Evolutionary conservation across 805 yeast genomes (phyloP).

Genomic region (Ogataea henricii): DNA sequence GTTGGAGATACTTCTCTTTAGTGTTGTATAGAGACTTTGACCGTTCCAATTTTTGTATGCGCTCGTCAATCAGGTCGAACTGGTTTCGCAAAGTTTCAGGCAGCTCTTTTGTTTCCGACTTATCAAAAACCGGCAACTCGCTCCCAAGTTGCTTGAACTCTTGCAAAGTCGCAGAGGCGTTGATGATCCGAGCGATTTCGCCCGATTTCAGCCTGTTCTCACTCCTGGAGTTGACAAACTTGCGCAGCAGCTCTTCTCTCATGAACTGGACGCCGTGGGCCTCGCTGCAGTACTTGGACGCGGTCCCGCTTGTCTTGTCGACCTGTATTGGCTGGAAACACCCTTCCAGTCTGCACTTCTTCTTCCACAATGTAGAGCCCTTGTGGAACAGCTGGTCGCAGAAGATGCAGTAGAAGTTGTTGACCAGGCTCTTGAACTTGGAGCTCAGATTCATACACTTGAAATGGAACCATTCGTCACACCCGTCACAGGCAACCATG

Average conservation of each 20-base stretch:
- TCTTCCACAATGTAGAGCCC: conserved; percentile 68
- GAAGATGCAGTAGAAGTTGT: conserved; percentile 69
- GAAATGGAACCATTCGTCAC: conserved; percentile 95
- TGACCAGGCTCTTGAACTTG: conserved; percentile 55
- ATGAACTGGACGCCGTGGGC: conserved; percentile 65
- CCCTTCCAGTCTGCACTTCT: conserved; percentile 62
- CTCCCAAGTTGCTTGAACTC: conserved; percentile 37
- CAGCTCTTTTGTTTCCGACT: conserved; percentile 9
- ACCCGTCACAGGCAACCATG: conserved; percentile 94
- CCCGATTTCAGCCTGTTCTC: conserved; percentile 12
- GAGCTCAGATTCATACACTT: conserved; percentile 64
- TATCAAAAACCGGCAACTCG: conserved; percentile 44
- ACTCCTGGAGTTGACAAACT: conserved; percentile 15
- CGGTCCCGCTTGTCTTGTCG: conserved; percentile 26
- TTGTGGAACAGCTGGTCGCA: conserved; percentile 53
- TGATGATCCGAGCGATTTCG: conserved; percentile 21
- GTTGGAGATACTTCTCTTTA: conserved; percentile 29
- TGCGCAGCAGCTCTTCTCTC: conserved; percentile 29
- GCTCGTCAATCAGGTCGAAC: conserved; percentile 26
- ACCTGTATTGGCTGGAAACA: conserved; percentile 59
- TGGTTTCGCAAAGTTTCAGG: conserved; percentile 9
- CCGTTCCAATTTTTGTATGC: conserved; percentile 20
- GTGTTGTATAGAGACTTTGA: conserved; percentile 16
- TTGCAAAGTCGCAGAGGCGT: conserved; percentile 16
- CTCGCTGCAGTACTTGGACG: conserved; percentile 71